Evolutionary conservation across 805 yeast genomes (phyloP).

Genomic region (Teunomyces barrocoloradensis): DNA sequence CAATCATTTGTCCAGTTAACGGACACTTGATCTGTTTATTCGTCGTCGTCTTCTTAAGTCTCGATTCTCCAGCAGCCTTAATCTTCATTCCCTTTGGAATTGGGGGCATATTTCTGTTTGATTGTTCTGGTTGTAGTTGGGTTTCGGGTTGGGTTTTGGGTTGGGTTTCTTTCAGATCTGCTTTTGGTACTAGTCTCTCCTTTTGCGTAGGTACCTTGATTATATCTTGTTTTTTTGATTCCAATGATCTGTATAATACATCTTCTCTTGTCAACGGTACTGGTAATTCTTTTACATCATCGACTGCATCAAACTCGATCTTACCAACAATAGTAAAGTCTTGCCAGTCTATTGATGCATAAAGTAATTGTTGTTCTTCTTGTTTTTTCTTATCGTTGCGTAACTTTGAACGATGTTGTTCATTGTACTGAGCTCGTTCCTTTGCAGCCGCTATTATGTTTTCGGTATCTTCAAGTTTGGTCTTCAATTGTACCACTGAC

Average conservation of each 20-base stretch:
- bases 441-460: constrained; percentile 47
- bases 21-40: constrained; percentile 65
- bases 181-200: constrained; percentile 30
- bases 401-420: constrained; percentile 30
- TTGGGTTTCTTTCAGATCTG: constrained; percentile 6
- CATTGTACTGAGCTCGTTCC: constrained; percentile 54
- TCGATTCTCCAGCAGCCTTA: constrained; percentile 67
- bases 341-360: constrained; percentile 84
- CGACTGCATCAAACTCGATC: constrained; percentile 61
- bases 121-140: not conserved
- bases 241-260: constrained; percentile 59
- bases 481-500: constrained; percentile 8
- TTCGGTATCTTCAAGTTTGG: constrained; percentile 20
- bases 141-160: no score
- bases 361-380: constrained; percentile 47
- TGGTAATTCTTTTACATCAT: constrained; percentile 54
- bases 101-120: constrained; percentile 11
- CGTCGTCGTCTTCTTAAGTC: constrained; percentile 32
- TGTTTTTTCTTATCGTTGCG: constrained; percentile 27
- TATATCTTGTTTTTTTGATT: constrained; percentile 42
- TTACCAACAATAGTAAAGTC: constrained; percentile 72
- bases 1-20: constrained; percentile 66
- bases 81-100: constrained; percentile 58
- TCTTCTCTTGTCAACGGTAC: constrained; percentile 57
- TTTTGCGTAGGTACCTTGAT: constrained; percentile 10